Evolutionary conservation across 352 stramenopile genomes (phyloP).

Genomic region (Phytopythium helicoides): DNA sequence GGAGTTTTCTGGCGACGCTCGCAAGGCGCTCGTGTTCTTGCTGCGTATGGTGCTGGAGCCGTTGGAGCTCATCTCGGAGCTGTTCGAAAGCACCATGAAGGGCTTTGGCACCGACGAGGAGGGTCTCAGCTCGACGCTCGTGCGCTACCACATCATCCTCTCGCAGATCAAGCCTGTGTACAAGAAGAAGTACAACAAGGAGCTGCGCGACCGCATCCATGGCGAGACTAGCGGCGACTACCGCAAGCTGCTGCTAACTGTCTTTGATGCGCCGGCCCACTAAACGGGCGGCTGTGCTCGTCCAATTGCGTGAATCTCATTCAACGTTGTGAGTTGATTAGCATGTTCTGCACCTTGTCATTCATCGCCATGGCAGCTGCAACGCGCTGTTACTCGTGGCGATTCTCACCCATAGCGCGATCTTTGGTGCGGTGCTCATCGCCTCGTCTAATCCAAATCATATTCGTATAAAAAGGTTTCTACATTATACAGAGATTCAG

Average conservation of each 20-base stretch:
- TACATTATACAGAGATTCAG: too few species aligned
- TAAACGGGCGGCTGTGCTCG: not conserved
- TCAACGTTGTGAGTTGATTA: too few species aligned
- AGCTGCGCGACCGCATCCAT: conserved; percentile 79
- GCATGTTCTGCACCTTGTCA: too few species aligned
- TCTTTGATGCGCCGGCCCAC: conserved; percentile 40
- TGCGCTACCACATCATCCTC: conserved; percentile 81
- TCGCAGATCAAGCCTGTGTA: conserved; percentile 71
- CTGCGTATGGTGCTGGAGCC: conserved; percentile 62
- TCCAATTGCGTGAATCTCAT: too few species aligned
- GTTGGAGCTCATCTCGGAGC: conserved; percentile 52
- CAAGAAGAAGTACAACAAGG: conserved; percentile 75
- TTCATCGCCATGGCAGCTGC: too few species aligned
- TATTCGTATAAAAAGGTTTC: too few species aligned
- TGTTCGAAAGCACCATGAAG: conserved; percentile 78
- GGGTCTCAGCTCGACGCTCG: conserved; percentile 46
- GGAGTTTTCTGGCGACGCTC: conserved; percentile 55
- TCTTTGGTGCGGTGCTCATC: too few species aligned
- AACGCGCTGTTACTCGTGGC: too few species aligned
- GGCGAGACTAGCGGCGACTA: conserved; percentile 78
- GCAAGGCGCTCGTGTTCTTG: conserved; percentile 57
- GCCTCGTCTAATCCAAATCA: too few species aligned
- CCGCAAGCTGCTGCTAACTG: conserved; percentile 57
- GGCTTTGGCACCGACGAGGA: conserved; percentile 73
- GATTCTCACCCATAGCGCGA: too few species aligned